These are phyloP conservation scores for Suhomyces canberraensis DNA, from an alignment of 805 yeast species.

Conservation along the genomic window DNA sequence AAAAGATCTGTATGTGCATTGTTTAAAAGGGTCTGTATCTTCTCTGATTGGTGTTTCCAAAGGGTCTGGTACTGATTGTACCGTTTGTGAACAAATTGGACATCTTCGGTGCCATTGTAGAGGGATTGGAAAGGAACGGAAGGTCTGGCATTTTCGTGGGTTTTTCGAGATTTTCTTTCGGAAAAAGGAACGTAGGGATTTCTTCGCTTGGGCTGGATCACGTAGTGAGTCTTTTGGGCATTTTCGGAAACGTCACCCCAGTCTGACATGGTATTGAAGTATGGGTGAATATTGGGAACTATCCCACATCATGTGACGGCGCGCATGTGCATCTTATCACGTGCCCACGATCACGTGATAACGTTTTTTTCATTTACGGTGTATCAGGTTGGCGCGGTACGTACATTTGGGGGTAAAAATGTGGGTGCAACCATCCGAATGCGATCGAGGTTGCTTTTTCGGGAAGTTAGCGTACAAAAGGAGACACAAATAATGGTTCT, in stretches of 20 bases:
- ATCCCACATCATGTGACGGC: too few species aligned
- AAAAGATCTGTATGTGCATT: slow-evolving; percentile 32
- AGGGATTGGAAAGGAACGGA: slow-evolving; percentile 20
- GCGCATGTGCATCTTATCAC: too few species aligned
- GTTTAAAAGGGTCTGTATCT: slow-evolving; percentile 28
- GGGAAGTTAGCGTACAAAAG: too few species aligned
- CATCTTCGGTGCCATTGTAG: slow-evolving; percentile 22
- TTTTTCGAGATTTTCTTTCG: slow-evolving; percentile 6
- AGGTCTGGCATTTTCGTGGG: not conserved
- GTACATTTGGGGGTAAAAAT: too few species aligned
- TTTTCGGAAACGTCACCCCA: slow-evolving; percentile 7
- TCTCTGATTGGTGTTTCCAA: slow-evolving; percentile 27
- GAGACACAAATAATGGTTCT: too few species aligned
- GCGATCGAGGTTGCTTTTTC: too few species aligned
- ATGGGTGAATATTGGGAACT: too few species aligned
- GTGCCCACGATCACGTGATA: too few species aligned
- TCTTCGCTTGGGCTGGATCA: slow-evolving; percentile 13
- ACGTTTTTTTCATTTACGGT: too few species aligned
- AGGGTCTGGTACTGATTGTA: slow-evolving; percentile 20
- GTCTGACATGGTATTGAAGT: not conserved
- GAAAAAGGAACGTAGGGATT: too few species aligned
- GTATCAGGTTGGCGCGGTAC: too few species aligned
- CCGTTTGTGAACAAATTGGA: slow-evolving; percentile 19
- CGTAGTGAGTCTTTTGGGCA: slow-evolving; percentile 35
- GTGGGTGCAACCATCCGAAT: too few species aligned